phyloP scores from a whole-genome alignment of 2,329 filamentous ascomycete genomes.

The Hirsutella minnesotensis region DNA sequence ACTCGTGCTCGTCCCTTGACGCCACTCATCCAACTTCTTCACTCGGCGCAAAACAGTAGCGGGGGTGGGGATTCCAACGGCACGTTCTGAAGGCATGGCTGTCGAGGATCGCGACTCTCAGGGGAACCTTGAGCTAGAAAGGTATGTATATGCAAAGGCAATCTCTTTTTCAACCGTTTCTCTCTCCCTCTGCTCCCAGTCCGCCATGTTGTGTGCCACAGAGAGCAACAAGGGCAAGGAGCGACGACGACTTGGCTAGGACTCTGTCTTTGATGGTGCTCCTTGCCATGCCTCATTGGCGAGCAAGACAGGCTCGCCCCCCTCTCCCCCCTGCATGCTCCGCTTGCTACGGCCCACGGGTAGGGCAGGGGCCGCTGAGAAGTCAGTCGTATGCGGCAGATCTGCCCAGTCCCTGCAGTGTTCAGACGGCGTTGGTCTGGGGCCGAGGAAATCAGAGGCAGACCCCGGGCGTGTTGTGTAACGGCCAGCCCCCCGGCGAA shows the following conservation, averaged over 20 bases:
- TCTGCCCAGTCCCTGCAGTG: conserved; percentile 1
- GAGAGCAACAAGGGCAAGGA: too few species aligned
- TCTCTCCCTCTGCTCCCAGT: neutral
- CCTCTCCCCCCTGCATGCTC: neutral
- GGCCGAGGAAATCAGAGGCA: conserved; percentile 5
- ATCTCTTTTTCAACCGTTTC: neutral
- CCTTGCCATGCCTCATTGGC: too few species aligned
- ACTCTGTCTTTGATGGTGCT: too few species aligned
- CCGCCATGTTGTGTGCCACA: too few species aligned
- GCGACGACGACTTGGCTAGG: too few species aligned
- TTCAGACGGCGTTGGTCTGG: conserved; percentile 3
- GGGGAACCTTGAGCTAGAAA: too few species aligned
- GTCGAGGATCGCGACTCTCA: neutral
- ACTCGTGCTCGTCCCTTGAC: neutral
- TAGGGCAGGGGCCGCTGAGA: neutral
- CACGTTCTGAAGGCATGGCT: neutral
- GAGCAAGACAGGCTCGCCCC: neutral
- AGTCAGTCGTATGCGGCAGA: neutral
- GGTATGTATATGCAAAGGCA: too few species aligned
- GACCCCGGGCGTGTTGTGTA: conserved; percentile 9
- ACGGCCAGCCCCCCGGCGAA: conserved; percentile 7
- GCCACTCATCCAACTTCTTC: neutral
- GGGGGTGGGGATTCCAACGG: neutral
- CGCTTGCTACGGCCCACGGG: neutral
- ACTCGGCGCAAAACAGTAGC: neutral